phyloP scores from a whole-genome alignment of 2,329 filamentous ascomycete genomes.

The Chrysoporthe austroafricana region DNA sequence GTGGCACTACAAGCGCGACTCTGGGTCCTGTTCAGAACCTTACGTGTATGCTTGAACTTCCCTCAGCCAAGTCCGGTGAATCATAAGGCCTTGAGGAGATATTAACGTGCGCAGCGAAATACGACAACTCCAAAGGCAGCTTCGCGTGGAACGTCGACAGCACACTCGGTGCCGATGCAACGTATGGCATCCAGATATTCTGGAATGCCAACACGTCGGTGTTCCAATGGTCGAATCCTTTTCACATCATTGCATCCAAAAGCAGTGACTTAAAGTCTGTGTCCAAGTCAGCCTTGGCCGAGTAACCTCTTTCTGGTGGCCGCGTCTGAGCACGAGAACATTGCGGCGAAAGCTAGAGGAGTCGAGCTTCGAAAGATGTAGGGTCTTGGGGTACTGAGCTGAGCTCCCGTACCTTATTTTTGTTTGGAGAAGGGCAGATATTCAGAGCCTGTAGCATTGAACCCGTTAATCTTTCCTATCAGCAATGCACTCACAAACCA shows the following conservation, averaged over 20 bases:
- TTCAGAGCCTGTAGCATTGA: not conserved
- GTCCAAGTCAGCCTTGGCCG: not conserved
- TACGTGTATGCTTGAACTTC: not conserved
- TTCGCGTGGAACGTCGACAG: conserved; percentile 1
- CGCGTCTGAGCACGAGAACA: no score
- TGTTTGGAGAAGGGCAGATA: not conserved
- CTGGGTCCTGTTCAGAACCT: conserved; percentile 37
- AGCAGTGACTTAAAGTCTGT: not conserved
- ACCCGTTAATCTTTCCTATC: not conserved
- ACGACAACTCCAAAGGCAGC: not conserved
- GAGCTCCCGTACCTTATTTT: not conserved
- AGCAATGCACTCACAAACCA: not conserved
- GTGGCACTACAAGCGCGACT: conserved; percentile 48
- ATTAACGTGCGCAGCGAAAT: not conserved
- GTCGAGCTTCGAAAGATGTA: no score
- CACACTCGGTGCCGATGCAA: conserved; percentile 4
- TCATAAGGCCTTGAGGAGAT: not conserved
- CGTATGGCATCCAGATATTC: conserved; percentile 2
- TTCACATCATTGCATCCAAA: not conserved
- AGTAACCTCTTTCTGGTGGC: no score
- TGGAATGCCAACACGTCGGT: not conserved
- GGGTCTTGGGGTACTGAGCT: not conserved
- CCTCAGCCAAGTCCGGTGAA: no score
- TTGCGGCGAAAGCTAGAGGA: no score
- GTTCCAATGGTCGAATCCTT: conserved; percentile 9